Evolutionary conservation across 257 asterid genomes (phyloP), one percentile per base, ranked within the genome.

Genomic region (Petunia secreta): DNA sequence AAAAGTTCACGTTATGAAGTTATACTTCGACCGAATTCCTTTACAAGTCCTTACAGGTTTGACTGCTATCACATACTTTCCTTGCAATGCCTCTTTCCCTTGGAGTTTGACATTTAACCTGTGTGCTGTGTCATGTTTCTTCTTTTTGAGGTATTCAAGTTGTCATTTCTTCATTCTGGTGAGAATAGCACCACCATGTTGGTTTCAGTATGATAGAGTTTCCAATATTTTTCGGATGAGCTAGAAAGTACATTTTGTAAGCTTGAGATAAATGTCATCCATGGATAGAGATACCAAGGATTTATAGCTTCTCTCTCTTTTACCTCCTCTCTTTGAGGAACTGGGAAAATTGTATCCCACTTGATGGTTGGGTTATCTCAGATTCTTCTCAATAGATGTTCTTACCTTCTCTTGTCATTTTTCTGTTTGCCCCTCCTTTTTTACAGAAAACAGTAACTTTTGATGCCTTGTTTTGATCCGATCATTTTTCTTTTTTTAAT

Each of bases 41-140:
- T 89, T 80, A 86, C 99, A 44, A 94, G 98, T 85, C 98, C 99
- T 85, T 96, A 91, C 97, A 96, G 99, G 99, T 95, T 75, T 50
- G 80, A 81, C 84, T 80, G 69, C 80, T 66, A 75, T 78, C 55
- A 73, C 63, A 50, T 73, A 11, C 78, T 73, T 73, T 14, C 53
- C 11, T 73, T 73, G 7, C 52, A 62, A 36, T 73, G 62, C 62
- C 36, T 50, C 63, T 73, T 73, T 62, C 44, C 36, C 8, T 52
- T 73, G 63, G 14, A 15, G 78, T 50, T 73, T 73, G 63, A 52
- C 36, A 52, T 73, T 52, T 73, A 73, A 36, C 52, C 48, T 46
- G 50, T 50, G 77, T 25, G 60, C n/a, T 67, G 75, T n/a, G 39
- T 36, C 63, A 50, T 50, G 36, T 73, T 52, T 73, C 60, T 48